These are phyloP conservation scores for Mallotus repandus DNA, from an alignment of 441 rosid species.

Conservation along the genomic window DNA sequence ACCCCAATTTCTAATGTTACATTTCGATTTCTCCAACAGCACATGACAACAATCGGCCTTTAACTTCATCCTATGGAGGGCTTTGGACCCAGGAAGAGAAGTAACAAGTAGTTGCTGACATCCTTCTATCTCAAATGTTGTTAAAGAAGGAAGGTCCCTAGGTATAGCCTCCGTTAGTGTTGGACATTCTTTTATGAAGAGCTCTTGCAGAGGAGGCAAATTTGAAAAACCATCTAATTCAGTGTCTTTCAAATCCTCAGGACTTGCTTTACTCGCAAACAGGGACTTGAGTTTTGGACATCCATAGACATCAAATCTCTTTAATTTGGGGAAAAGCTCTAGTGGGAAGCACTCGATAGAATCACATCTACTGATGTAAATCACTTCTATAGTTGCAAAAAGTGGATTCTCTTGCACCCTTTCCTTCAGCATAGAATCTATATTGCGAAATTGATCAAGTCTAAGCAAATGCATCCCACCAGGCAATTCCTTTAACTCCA, in stretches of 20 bases:
- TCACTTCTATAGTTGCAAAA: not conserved
- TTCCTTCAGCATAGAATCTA: not conserved
- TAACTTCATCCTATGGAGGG: not conserved
- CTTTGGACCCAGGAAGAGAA: conserved; percentile 7
- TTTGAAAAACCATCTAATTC: not conserved
- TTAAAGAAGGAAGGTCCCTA: conserved; percentile 20
- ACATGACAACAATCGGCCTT: not conserved
- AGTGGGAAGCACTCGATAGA: conserved; percentile 4
- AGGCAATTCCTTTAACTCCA: conserved; percentile 31
- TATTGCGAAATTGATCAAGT: not conserved
- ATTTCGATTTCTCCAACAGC: conserved; percentile 29
- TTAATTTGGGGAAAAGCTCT: not conserved
- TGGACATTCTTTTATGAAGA: conserved; percentile 22
- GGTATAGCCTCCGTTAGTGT: conserved; percentile 15
- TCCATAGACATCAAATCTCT: conserved; percentile 8
- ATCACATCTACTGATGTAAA: not conserved
- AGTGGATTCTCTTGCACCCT: not conserved
- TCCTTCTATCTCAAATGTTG: conserved; percentile 2
- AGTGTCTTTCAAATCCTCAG: too few species aligned
- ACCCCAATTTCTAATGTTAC: conserved; percentile 8
- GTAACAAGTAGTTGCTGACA: conserved; percentile 7
- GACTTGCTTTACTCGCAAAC: not conserved
- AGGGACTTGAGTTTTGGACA: conserved; percentile 20
- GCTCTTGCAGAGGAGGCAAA: conserved; percentile 22
- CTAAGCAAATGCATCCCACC: conserved; percentile 26